Evolutionary conservation across 768 basidiomycete genomes (phyloP), one percentile per base, ranked within the genome.

Genomic region (Lanmaoa rubissima): DNA sequence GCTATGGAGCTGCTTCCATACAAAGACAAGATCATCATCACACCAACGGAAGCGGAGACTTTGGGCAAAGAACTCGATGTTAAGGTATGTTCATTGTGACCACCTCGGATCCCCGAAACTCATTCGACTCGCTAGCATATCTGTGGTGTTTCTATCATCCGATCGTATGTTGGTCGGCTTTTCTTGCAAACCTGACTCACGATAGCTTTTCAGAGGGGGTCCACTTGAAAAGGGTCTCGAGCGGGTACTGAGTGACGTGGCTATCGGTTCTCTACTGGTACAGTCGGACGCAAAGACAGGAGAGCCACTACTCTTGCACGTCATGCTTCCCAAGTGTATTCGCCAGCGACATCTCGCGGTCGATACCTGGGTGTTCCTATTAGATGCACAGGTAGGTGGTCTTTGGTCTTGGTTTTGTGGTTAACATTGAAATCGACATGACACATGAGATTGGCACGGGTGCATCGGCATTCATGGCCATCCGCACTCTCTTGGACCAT

Each of bases 391-490:
- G 78, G 91, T 85, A 65, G 47, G 46, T 28, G 17, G 66, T 45
- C 24, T 38, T 1, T 6, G 36, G n/a, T 38, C 31, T 16, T 38
- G 11, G 16, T 9, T 50, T 38, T 51, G 9, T 16, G 7, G 6
- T 24, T 26, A 6, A 41, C 46, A 13, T 5, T 10, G 12, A 24
- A 12, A 17, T 52, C 45, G 39, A 46, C 43, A 17, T 43, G 48
- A n/a, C 50, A n/a, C 50, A 55, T 41, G 49, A 96, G 87, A 93
- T 98, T 69, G 94, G 92, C 7, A 98, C 96, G 0, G 96, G 88
- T 5, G 94, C 95, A 0, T 85, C 92, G 4, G 87, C 88, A 19
- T 90, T 98, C 71, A 98, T 98, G 96, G 88, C 94, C 0, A 91
- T 99, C 58, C 88, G 96, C 31, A 83, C 96, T 12, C 76, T 98